Evolutionary conservation across 2,329 filamentous ascomycete species (phyloP), one percentile per base, ranked within the genome.

Genomic region (Dactylellina leptospora): DNA sequence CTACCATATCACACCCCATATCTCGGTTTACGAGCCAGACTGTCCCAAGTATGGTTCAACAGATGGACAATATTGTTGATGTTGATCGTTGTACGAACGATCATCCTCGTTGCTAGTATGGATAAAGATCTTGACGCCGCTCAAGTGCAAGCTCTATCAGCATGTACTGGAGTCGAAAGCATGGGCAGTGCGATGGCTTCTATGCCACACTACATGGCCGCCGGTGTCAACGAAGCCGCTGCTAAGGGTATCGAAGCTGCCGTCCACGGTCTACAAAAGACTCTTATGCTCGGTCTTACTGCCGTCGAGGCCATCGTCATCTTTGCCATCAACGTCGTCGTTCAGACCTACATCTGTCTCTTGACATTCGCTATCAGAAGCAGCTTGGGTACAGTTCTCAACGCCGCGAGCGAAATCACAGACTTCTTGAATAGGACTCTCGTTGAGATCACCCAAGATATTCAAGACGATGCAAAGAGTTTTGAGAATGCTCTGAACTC

Each of bases 41-140:
- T 97, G 77, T 97, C 95, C 56, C 95, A 99, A 83, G 85, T 96
- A 80, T 97, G 93, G 92, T 88, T 99, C 82, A 97, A 99, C 83
- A 87, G 91, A 80, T 99, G 95, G 95, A 97, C 95, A 38, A 84
- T 97, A 71, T 85, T 99, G 50, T 84, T 97, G 50, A 80, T 96
- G 69, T 87, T 99, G 59, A 88, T 97, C 62, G 87, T 99, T 56
- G 86, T 90, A 74, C 87, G 93, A 64, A 86, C 93, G 71, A 82
- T 99, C 56, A 83, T 97, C 70, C 87, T 93, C 36, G 86, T 93
- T 61, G 84, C 85, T 61, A 85, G 85, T 76, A 85, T 97, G 74
- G 84, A 92, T 78, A 84, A 87, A 76, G 88, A 93, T 78, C 86
- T 97, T 74, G 86, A 81, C 59, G 87, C 88, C 63, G 93, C 95